Evolutionary conservation across 2,329 filamentous ascomycete species (phyloP).

Genomic region (Epichloe sylvatica): DNA sequence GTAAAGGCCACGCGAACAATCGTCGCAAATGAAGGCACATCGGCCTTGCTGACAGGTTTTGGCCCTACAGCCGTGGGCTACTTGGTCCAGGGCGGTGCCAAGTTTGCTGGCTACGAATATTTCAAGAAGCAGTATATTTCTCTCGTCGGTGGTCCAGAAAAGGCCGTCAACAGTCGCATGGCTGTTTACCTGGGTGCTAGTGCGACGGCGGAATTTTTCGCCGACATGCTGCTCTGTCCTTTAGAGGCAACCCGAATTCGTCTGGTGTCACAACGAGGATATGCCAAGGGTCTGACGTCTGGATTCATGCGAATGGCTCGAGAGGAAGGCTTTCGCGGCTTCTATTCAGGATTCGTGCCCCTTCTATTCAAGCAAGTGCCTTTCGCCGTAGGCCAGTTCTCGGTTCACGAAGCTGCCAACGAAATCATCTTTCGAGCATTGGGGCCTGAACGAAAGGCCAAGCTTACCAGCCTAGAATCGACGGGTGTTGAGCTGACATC

Average conservation of each 20-base stretch:
- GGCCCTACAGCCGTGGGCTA: conserved; percentile 78
- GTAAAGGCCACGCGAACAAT: conserved; percentile 67
- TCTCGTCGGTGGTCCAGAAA: conserved; percentile 40
- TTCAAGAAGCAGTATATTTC: conserved; percentile 84
- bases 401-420: conserved; percentile 78
- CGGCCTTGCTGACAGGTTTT: conserved; percentile 68
- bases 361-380: conserved; percentile 82
- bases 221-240: conserved; percentile 74
- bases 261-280: conserved; percentile 69
- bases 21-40: conserved; percentile 63
- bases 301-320: conserved; percentile 64
- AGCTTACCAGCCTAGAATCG: conserved; percentile 54
- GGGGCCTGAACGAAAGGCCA: conserved; percentile 52
- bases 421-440: conserved; percentile 59
- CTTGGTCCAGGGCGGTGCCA: conserved; percentile 79
- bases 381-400: conserved; percentile 90
- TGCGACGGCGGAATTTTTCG: conserved; percentile 56
- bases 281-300: conserved; percentile 55
- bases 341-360: conserved; percentile 84
- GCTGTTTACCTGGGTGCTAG: conserved; percentile 59
- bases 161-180: conserved; percentile 30
- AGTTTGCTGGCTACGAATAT: conserved; percentile 86
- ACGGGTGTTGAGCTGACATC: conserved; percentile 76
- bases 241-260: conserved; percentile 71
- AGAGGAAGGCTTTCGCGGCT: conserved; percentile 64